Conservation (phyloP, 2,329 filamentous ascomycete species). For the Didymella pinodella region DNA sequence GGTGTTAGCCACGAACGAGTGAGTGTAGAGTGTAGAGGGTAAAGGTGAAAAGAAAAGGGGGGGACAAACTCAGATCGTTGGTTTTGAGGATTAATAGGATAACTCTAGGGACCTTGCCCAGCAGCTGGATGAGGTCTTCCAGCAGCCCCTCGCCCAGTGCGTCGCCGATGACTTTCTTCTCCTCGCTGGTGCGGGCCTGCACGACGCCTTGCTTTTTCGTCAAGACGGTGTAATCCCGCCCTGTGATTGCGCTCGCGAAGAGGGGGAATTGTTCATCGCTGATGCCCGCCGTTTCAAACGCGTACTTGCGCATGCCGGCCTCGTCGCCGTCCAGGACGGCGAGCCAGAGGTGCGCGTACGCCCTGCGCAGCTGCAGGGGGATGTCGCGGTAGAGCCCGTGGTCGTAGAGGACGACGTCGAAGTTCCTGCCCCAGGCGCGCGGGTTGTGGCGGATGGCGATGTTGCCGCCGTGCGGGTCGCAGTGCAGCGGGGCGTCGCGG, state of each 20-base stretch:
- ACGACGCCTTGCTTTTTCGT: conserved; percentile 61
- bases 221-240: conserved; percentile 84
- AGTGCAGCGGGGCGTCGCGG: conserved; percentile 85
- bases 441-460: conserved; percentile 86
- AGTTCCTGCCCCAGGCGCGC: conserved; percentile 72
- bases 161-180: conserved; percentile 86
- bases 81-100: conserved; percentile 97
- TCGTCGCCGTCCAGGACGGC: conserved; percentile 93
- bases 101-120: conserved; percentile 88
- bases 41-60: background rate
- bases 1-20: conserved; percentile 18
- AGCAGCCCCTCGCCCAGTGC: conserved; percentile 88
- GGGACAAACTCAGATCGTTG: conserved; percentile 79
- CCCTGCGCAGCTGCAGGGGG: conserved; percentile 75
- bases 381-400: conserved; percentile 97
- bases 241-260: conserved; percentile 95
- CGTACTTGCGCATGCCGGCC: conserved; percentile 83
- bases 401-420: conserved; percentile 95
- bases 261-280: conserved; percentile 90
- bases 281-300: conserved; percentile 87
- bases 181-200: conserved; percentile 69
- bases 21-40: no score
- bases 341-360: conserved; percentile 97
- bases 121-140: conserved; percentile 83
- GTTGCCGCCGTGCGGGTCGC: conserved; percentile 96